phyloP scores from a whole-genome alignment of 768 basidiomycete genomes.

The Tephrocybe sp. region DNA sequence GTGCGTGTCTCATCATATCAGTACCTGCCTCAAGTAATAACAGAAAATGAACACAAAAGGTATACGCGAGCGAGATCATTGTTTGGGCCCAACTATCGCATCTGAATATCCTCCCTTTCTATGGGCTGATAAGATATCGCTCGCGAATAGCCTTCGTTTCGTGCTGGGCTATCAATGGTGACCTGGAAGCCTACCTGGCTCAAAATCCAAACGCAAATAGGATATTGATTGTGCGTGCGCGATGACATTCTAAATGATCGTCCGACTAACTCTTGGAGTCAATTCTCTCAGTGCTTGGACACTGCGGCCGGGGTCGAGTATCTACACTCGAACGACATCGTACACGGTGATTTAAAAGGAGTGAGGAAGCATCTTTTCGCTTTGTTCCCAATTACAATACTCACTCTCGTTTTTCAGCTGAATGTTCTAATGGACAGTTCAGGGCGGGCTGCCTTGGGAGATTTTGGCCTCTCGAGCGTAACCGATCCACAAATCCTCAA shows the following conservation, averaged over 20 bases:
- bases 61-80: constrained; percentile 17
- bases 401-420: constrained; percentile 4
- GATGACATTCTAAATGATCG: background rate
- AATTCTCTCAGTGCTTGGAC: constrained; percentile 24
- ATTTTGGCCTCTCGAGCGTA: constrained; percentile 26
- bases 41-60: background rate
- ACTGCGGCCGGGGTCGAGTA: constrained; percentile 21
- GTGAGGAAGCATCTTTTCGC: background rate
- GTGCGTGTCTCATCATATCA: background rate
- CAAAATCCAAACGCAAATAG: constrained; percentile 21
- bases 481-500: constrained; percentile 18
- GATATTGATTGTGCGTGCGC: constrained; percentile 28
- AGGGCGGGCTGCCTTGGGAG: constrained; percentile 22
- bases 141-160: constrained; percentile 33
- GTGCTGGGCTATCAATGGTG: constrained; percentile 22
- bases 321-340: constrained; percentile 8
- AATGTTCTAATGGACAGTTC: constrained; percentile 24
- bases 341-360: constrained; percentile 3
- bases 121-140: constrained; percentile 23
- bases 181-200: constrained; percentile 27
- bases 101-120: constrained; percentile 30
- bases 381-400: background rate
- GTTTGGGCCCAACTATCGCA: constrained; percentile 29
- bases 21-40: too few relatives aligned
- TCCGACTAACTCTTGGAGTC: background rate